A percentile compares a stretch with the other conserved stretches of the same genome.
Conservation (phyloP, 192 early-diverging fungal species). For the Linnemannia schmuckeri region DNA sequence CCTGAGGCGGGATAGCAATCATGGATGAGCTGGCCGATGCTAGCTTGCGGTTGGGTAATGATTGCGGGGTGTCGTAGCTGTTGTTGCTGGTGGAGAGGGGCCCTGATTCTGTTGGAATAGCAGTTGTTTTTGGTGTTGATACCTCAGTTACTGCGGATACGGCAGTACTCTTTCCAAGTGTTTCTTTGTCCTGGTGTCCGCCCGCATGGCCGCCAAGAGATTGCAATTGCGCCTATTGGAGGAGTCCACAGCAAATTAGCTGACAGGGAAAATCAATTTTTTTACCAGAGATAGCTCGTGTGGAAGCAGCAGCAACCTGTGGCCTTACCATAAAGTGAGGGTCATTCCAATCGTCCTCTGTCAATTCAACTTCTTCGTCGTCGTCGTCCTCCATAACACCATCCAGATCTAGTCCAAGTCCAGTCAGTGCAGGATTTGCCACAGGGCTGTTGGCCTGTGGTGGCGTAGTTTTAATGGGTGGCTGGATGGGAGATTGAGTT, state of each 20-base stretch:
- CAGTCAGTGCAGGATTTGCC: constrained; percentile 23
- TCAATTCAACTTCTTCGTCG: constrained; percentile 72
- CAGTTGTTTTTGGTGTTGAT: constrained; percentile 1
- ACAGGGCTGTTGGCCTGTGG: constrained; percentile 1
- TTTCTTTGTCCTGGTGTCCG: constrained; percentile 25
- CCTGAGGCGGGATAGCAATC: constrained; percentile 47
- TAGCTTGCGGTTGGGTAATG: background rate
- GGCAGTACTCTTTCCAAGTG: background rate
- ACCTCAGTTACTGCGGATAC: background rate
- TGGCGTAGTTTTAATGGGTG: background rate
- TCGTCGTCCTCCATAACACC: constrained; percentile 58
- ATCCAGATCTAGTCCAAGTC: constrained; percentile 36
- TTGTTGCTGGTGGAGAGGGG: background rate
- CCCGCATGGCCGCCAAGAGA: constrained; percentile 38
- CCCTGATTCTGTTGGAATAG: constrained; percentile 4
- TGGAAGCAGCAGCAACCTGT: background rate
- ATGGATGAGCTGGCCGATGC: constrained; percentile 37
- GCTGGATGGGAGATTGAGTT: background rate
- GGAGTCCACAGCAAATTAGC: background rate
- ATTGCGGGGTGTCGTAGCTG: background rate
- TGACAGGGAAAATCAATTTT: background rate
- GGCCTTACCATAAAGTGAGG: constrained; percentile 74
- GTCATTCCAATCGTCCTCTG: constrained; percentile 82
- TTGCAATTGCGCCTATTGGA: constrained; percentile 42
- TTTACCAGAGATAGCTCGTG: constrained; percentile 3